phyloP scores from a whole-genome alignment of 495 filamentous ascomycete species.

The Platismatia glauca region DNA sequence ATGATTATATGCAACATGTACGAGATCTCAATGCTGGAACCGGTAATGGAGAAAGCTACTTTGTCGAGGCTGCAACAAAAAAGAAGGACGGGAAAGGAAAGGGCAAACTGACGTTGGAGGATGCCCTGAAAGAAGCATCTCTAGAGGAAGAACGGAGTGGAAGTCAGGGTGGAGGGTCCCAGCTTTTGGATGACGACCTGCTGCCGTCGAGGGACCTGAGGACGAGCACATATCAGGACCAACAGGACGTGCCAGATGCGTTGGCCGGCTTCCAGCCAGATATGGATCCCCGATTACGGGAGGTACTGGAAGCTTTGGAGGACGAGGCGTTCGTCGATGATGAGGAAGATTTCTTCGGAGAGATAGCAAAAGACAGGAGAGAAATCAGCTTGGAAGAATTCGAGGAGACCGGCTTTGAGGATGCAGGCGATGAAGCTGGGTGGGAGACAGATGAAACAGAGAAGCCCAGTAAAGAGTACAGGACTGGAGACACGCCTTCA shows the following conservation, averaged over 20 bases:
- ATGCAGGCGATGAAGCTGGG: constrained; percentile 56
- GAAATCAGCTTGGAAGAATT: constrained; percentile 66
- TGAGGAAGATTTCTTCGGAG: constrained; percentile 66
- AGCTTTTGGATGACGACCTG: constrained; percentile 56
- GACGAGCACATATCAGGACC: constrained; percentile 76
- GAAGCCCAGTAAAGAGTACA: constrained; percentile 45
- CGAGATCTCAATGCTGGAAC: constrained; percentile 63
- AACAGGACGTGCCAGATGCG: constrained; percentile 85
- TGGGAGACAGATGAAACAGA: constrained; percentile 95
- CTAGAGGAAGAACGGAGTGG: constrained; percentile 48
- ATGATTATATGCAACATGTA: constrained; percentile 99
- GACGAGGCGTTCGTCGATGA: constrained; percentile 95
- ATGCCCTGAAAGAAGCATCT: constrained; percentile 62
- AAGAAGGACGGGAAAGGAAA: constrained; percentile 55
- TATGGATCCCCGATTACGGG: constrained; percentile 91
- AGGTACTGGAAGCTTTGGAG: constrained; percentile 89
- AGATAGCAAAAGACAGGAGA: constrained; percentile 62
- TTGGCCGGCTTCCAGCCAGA: constrained; percentile 92
- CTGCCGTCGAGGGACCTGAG: constrained; percentile 62
- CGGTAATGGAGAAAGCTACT: constrained; percentile 56
- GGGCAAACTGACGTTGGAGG: constrained; percentile 70
- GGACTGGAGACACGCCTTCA: constrained; percentile 4
- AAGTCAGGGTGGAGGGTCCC: constrained; percentile 22
- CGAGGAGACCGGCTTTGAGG: constrained; percentile 48
- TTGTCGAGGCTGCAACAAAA: constrained; percentile 58